phyloP scores from a whole-genome alignment of 1,139 yeast species.

The Saccharomyces hybrid region DNA sequence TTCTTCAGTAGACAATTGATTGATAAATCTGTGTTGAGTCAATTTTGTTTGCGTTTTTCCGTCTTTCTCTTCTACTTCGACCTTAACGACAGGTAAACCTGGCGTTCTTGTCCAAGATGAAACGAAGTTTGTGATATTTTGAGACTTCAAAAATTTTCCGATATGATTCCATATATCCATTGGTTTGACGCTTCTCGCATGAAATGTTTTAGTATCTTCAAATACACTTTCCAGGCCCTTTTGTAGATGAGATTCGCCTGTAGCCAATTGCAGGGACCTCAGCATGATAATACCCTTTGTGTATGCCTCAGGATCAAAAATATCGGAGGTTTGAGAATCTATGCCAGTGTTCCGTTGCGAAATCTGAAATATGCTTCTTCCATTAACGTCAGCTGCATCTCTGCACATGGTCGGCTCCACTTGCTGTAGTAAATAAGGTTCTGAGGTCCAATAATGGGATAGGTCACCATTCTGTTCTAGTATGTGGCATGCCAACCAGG shows the following conservation, averaged over 20 bases:
- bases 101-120: slow-evolving; percentile 54
- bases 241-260: slow-evolving; percentile 35
- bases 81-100: slow-evolving; percentile 51
- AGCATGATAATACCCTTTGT: slow-evolving; percentile 58
- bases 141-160: slow-evolving; percentile 24
- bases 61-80: slow-evolving; percentile 30
- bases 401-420: slow-evolving; percentile 37
- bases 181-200: slow-evolving; percentile 43
- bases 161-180: slow-evolving; percentile 48
- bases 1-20: slow-evolving; percentile 9
- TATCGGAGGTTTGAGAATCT: slow-evolving; percentile 30
- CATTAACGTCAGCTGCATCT: slow-evolving; percentile 35
- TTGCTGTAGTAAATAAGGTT: slow-evolving; percentile 29
- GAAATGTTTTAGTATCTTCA: slow-evolving; percentile 16
- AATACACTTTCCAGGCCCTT: slow-evolving; percentile 42
- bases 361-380: slow-evolving; percentile 26
- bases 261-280: slow-evolving; percentile 46
- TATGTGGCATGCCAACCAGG: slow-evolving; percentile 51
- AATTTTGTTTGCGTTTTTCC: slow-evolving; percentile 29
- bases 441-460: slow-evolving; percentile 21
- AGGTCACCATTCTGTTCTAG: slow-evolving; percentile 33
- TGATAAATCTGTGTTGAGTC: slow-evolving; percentile 47
- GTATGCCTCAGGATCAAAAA: slow-evolving; percentile 51
- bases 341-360: slow-evolving; percentile 32
- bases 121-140: slow-evolving; percentile 39